Conservation (phyloP, 2,329 filamentous ascomycete species). For the Didymella pinodella region DNA sequence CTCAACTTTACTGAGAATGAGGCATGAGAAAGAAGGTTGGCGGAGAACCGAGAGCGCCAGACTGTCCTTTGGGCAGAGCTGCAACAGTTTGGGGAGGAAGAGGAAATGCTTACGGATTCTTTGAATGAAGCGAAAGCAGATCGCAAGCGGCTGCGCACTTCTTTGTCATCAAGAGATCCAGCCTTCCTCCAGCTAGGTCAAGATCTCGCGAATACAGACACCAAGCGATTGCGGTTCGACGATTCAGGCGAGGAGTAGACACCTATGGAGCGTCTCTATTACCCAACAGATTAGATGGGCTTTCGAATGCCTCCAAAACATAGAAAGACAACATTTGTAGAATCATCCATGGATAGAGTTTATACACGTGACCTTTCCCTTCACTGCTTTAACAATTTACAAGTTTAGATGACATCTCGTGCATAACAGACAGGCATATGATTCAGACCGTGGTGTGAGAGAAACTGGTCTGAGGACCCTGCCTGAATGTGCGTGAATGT, state of each 20-base stretch:
- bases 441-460: neutral
- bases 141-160: neutral
- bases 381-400: neutral
- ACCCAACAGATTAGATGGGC: too few species aligned
- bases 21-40: neutral
- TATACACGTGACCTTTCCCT: neutral
- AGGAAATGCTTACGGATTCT: neutral
- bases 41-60: neutral
- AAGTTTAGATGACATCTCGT: neutral
- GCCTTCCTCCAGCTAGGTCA: slow-evolving; percentile 1
- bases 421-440: neutral
- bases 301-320: neutral
- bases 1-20: neutral
- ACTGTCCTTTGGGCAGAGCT: neutral
- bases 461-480: neutral
- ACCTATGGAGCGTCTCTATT: too few species aligned
- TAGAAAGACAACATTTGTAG: too few species aligned
- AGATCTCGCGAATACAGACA: neutral
- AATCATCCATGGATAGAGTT: too few species aligned
- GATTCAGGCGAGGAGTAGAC: slow-evolving; percentile 1
- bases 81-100: neutral
- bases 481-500: too few species aligned
- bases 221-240: slow-evolving; percentile 2
- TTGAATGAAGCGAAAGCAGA: neutral
- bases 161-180: neutral